Conservation (phyloP, 441 rosid species). For the Breynia disticha region DNA sequence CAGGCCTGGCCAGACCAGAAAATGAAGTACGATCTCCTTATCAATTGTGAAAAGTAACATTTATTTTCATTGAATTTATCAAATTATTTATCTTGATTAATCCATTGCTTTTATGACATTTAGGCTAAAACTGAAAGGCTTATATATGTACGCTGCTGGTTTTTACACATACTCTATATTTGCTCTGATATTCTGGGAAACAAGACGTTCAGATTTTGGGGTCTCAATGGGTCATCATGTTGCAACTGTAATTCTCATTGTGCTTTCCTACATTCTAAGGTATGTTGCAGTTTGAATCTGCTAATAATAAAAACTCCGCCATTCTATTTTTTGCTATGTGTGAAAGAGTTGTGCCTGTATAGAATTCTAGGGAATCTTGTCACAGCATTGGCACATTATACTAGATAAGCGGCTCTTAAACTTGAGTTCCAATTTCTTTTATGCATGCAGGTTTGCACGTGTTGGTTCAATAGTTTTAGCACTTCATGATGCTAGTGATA, state of each 20-base stretch:
- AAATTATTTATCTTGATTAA: not conserved
- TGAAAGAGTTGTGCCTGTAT: not conserved
- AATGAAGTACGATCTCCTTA: constrained; percentile 49
- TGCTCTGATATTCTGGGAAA: constrained; percentile 93
- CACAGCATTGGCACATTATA: not conserved
- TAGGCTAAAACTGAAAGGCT: constrained; percentile 73
- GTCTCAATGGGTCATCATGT: constrained; percentile 96
- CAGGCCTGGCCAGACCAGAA: constrained; percentile 94
- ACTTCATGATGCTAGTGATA: constrained; percentile 91
- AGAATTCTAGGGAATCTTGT: no score
- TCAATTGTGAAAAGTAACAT: not conserved
- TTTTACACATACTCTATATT: constrained; percentile 92
- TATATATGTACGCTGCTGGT: constrained; percentile 89
- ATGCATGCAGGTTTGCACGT: constrained; percentile 62
- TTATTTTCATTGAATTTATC: not conserved
- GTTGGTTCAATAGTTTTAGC: constrained; percentile 85
- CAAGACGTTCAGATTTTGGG: constrained; percentile 91
- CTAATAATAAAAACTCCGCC: not conserved
- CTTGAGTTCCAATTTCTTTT: not conserved
- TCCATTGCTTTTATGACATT: constrained; percentile 12
- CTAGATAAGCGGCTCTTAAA: not conserved
- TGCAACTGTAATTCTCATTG: constrained; percentile 66
- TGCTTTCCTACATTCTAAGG: constrained; percentile 83
- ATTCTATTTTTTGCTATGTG: not conserved
- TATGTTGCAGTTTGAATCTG: constrained; percentile 18